A percentile compares a stretch with the other conserved stretches of the same genome.
Conservation (phyloP, 495 filamentous ascomycete genomes). For the Xylaria longipes region DNA sequence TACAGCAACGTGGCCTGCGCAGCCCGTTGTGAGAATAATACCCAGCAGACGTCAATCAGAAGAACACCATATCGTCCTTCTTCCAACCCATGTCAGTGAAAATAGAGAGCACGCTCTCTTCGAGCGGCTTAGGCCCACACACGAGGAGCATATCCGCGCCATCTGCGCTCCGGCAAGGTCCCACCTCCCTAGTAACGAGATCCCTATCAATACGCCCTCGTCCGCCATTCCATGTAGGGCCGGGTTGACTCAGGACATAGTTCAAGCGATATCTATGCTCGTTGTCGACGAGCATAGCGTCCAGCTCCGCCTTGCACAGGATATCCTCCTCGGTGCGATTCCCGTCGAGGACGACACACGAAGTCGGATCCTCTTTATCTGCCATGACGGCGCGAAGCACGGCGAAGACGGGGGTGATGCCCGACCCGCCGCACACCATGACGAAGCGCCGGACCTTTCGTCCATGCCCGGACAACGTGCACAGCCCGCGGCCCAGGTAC, state of each 20-base stretch:
- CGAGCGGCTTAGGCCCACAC: constrained; percentile 83
- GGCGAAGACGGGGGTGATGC: constrained; percentile 92
- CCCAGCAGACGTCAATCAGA: constrained; percentile 52
- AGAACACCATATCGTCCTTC: constrained; percentile 84
- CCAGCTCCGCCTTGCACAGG: constrained; percentile 77
- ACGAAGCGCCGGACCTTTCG: constrained; percentile 70
- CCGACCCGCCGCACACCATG: constrained; percentile 91
- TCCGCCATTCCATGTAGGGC: constrained; percentile 70
- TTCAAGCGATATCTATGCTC: constrained; percentile 67
- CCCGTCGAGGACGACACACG: constrained; percentile 78
- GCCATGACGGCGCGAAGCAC: constrained; percentile 80
- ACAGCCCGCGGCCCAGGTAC: constrained; percentile 73
- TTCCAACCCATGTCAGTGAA: constrained; percentile 76
- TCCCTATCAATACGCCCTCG: constrained; percentile 70
- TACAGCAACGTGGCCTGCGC: neutral
- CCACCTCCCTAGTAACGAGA: constrained; percentile 68
- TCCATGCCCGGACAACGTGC: constrained; percentile 65
- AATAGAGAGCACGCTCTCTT: constrained; percentile 68
- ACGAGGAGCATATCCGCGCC: constrained; percentile 72
- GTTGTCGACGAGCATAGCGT: constrained; percentile 61
- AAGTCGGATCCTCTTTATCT: constrained; percentile 40
- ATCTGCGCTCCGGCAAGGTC: constrained; percentile 39
- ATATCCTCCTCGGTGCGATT: constrained; percentile 87
- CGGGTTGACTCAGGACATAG: constrained; percentile 73
- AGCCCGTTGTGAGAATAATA: neutral